Evolutionary conservation across 2,329 filamentous ascomycete genomes (phyloP), one percentile per base, ranked within the genome.

Genomic region (Penicillium sp.): DNA sequence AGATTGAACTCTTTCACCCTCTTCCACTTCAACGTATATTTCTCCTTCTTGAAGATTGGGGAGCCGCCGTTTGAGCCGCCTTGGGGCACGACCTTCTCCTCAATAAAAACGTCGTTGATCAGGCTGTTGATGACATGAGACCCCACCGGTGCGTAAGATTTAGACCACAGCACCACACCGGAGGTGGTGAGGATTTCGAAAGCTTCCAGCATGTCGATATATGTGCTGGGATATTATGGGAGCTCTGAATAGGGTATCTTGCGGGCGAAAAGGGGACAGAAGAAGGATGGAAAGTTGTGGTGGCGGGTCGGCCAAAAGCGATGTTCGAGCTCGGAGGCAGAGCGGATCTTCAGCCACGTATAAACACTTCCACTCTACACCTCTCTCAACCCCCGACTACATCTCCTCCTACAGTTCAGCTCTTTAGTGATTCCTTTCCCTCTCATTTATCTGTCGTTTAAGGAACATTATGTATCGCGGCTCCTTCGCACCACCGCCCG

Each of bases 111-210:
- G 74, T 97, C 91, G 71, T 87, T 86, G 74, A 99, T 96, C 73
- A 99, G 87, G 78, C 85, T 88, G 79, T 99, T 96, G 79, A 99
- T 86, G 60, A 96, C 81, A 64, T 88, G 85, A 41, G 89, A 83
- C 70, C 85, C 91, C 68, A 95, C 85, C 2, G 87, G 82, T 49
- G 87, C 85, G 71, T 93, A 96, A 24, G 85, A 87, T 70, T 89
- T 87, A 56, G 93, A 96, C 94, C 94, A 99, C 50, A 99, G 84
- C 52, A 99, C 94, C 58, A 99, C 92, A 51, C 94, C 94, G 3
- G 92, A 95, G 34, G 93, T 95, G 55, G 93, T 96, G 56, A 99
- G 76, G 61, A 99, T 94, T 75, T 99, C 93, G 72, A 99, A 99
- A 15, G 89, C 88, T 78, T 99, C 94, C 75, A 99, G 78, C 93